Evolutionary conservation across 192 early-diverging fungal species (phyloP).

Genomic region (Thamnidium elegans): DNA sequence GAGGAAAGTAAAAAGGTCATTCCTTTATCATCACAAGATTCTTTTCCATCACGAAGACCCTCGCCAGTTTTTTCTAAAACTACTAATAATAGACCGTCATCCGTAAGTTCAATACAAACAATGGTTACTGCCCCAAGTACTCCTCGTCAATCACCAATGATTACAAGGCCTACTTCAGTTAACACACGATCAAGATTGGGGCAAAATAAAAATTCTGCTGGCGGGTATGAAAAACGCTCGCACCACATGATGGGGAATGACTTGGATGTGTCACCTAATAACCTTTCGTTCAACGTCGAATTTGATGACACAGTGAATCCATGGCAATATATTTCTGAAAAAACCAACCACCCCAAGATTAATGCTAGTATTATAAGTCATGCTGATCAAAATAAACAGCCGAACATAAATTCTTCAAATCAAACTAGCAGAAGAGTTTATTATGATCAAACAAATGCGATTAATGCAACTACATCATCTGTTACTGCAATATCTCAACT

Average conservation of each 20-base stretch:
- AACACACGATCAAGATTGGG: constrained; percentile 5
- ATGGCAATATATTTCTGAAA: background rate
- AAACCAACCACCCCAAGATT: no score
- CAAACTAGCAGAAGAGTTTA: no score
- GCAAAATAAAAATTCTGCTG: background rate
- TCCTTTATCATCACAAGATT: background rate
- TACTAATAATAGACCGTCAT: background rate
- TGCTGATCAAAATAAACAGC: no score
- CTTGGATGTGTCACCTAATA: no score
- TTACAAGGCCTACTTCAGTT: background rate
- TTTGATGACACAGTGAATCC: constrained; percentile 16
- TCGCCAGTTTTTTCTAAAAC: background rate
- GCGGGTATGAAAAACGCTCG: constrained; percentile 9
- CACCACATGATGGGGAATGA: constrained; percentile 13
- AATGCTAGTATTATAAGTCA: no score
- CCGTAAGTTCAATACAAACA: background rate
- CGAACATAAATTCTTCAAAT: no score
- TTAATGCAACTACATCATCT: no score
- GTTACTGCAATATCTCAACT: no score
- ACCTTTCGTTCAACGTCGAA: background rate
- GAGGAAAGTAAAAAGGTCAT: constrained; percentile 10
- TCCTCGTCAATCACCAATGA: background rate
- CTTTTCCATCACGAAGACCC: background rate
- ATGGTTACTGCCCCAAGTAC: constrained; percentile 16
- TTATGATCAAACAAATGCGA: no score